phyloP scores from a whole-genome alignment of 2,329 filamentous ascomycete species.

The Hypocrella siamensis region DNA sequence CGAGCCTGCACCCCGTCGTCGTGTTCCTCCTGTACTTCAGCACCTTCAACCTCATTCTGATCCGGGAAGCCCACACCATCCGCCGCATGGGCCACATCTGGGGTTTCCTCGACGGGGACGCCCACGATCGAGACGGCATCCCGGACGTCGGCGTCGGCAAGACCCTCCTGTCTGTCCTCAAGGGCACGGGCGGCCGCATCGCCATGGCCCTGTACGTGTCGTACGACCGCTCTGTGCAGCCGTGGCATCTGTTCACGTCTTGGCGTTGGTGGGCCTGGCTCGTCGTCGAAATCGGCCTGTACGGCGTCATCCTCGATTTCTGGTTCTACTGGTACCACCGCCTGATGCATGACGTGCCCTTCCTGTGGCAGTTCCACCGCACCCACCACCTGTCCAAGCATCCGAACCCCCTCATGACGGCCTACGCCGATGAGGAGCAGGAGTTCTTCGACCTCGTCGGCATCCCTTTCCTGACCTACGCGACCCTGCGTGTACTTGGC shows the following conservation, averaged over 20 bases:
- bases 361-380: constrained; percentile 25
- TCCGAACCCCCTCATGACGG: constrained; percentile 23
- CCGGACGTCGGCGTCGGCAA: constrained; percentile 21
- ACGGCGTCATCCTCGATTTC: constrained; percentile 25
- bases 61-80: constrained; percentile 2
- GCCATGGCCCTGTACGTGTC: constrained; percentile 12
- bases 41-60: constrained; percentile 2
- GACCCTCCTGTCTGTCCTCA: constrained; percentile 15
- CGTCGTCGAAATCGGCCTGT: constrained; percentile 20
- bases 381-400: constrained; percentile 29
- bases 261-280: constrained; percentile 16
- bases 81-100: constrained; percentile 18
- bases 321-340: constrained; percentile 25
- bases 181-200: constrained; percentile 16
- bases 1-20: neutral
- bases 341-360: constrained; percentile 22
- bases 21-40: constrained; percentile 1
- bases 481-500: constrained; percentile 15
- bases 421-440: constrained; percentile 24
- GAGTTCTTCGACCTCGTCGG: constrained; percentile 24
- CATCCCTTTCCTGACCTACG: constrained; percentile 21
- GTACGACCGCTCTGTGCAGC: constrained; percentile 8
- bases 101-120: constrained; percentile 27
- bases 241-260: constrained; percentile 4
- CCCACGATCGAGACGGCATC: constrained; percentile 17